These are phyloP conservation scores for Nothophaeocryptopus gaeumannii DNA, from an alignment of 2,329 filamentous ascomycete genomes.

Conservation along the genomic window DNA sequence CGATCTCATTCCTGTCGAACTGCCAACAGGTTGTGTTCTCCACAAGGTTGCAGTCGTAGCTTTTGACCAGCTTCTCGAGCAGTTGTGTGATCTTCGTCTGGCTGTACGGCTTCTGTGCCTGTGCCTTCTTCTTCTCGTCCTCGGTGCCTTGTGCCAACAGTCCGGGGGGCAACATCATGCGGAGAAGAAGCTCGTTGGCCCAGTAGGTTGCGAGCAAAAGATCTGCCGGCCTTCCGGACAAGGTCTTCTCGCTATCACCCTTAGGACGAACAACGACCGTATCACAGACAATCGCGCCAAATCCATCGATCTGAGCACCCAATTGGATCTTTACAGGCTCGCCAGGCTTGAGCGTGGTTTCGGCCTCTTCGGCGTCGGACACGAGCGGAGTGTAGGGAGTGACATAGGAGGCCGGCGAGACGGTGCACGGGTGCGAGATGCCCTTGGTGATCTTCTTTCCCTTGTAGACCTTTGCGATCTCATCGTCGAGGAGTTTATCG, in stretches of 20 bases:
- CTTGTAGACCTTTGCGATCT: constrained; percentile 93
- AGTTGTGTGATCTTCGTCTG: constrained; percentile 84
- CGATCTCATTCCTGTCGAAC: constrained; percentile 96
- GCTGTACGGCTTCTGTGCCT: constrained; percentile 75
- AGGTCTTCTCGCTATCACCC: constrained; percentile 51
- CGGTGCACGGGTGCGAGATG: constrained; percentile 88
- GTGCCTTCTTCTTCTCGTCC: constrained; percentile 88
- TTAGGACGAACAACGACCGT: constrained; percentile 71
- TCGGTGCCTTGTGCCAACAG: constrained; percentile 78
- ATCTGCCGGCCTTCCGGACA: constrained; percentile 73
- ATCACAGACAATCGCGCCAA: constrained; percentile 93
- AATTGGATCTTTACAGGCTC: constrained; percentile 97
- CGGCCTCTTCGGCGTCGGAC: constrained; percentile 81
- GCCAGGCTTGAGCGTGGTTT: constrained; percentile 71
- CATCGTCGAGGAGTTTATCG: constrained; percentile 90
- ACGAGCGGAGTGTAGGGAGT: constrained; percentile 94
- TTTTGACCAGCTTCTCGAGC: constrained; percentile 86
- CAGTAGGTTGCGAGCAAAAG: constrained; percentile 88
- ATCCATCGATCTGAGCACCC: constrained; percentile 97
- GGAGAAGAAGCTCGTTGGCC: constrained; percentile 89
- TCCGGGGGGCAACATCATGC: constrained; percentile 88
- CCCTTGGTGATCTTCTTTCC: constrained; percentile 97
- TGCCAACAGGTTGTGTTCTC: constrained; percentile 98
- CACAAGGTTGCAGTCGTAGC: constrained; percentile 86
- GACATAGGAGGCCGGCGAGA: constrained; percentile 90